Evolutionary conservation across 345 rosid species (phyloP).

Genomic region (Dipteronia dyeriana): DNA sequence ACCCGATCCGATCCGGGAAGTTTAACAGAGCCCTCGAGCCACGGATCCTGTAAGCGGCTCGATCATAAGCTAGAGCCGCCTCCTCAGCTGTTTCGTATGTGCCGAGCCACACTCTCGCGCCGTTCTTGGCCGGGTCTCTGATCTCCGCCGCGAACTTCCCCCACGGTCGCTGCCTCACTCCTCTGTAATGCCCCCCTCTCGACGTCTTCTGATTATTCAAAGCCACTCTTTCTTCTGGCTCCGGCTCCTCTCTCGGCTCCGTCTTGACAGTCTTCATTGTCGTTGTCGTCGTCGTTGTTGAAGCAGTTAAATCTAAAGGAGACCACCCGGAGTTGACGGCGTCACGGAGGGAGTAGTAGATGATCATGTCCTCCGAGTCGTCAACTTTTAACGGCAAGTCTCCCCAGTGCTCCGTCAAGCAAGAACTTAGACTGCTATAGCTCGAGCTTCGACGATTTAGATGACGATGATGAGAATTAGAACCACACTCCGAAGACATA

Average conservation of each 20-base stretch:
- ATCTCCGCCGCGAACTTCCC: constrained; percentile 85
- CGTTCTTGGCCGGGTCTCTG: constrained; percentile 66
- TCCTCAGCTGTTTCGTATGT: constrained; percentile 72
- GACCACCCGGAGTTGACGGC: constrained; percentile 58
- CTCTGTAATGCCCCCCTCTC: constrained; percentile 59
- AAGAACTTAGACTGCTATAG: constrained; percentile 44
- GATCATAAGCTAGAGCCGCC: constrained; percentile 75
- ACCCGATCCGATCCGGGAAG: constrained; percentile 58
- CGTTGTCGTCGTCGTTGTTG: constrained; percentile 7
- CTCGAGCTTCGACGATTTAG: constrained; percentile 31
- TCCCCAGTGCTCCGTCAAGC: constrained; percentile 63
- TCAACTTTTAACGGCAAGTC: constrained; percentile 54
- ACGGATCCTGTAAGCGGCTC: constrained; percentile 64
- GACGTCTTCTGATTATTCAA: neutral
- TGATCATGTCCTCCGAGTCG: constrained; percentile 62
- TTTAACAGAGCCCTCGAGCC: constrained; percentile 70
- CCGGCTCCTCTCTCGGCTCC: constrained; percentile 18
- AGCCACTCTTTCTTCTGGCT: neutral
- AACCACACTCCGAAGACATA: constrained; percentile 1
- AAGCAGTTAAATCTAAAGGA: constrained; percentile 29
- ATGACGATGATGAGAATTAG: neutral
- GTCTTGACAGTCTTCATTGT: constrained; percentile 7
- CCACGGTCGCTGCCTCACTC: constrained; percentile 81
- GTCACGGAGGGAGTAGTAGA: constrained; percentile 55
- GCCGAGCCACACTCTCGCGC: constrained; percentile 75